Base-by-base conservation (phyloP, 1,284 basidiomycete species). In the Peniophora sp. region DNA sequence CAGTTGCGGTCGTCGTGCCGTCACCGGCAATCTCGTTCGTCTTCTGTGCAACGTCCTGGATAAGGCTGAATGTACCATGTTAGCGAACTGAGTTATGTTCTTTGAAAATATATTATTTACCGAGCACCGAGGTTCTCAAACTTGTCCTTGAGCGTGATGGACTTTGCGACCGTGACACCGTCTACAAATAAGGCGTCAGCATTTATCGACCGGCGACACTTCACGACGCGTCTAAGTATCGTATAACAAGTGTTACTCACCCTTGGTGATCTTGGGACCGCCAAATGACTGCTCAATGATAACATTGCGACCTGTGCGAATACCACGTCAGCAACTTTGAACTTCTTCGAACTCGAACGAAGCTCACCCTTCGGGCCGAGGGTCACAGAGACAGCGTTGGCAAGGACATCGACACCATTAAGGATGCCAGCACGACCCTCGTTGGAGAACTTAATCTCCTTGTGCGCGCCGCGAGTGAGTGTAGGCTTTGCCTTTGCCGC, bases 211-310 rank as follows among this genome's bases (percentile, higher is more conserved):
- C 16, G 5, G 16, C 16, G 5, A 8, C 38, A 41, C 8, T n/a
- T 8, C 38, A 41, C 19, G 5, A 41, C 19, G 8, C 8, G 8
- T 41, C 8, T 16, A n/a, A 5, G n/a, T 8, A 6, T 20, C n/a
- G 5, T 6, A 41, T 8, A 16, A 8, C 50, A 52, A 36, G 52
- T 55, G 44, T 34, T 23, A 68, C 75, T 52, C 53, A 87, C 88
- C 89, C 73, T 97, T 97, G 64, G 95, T 97, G 67, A 97, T 97
- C 73, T 99, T 98, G 57, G 96, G 96, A 49, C 93, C 92, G 61
- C 96, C 96, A 63, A 89, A 99, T 35, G 92, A 82, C 77, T 98
- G 96, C 69, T 98, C 95, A 65, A 99, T 97, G 75, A 99, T 98
- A 63, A 98, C 96, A 68, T 97, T 99, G 63, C 96, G 84, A 62